Base-by-base conservation (phyloP, 169 alveolate species). In the Babesia sp. region DNA sequence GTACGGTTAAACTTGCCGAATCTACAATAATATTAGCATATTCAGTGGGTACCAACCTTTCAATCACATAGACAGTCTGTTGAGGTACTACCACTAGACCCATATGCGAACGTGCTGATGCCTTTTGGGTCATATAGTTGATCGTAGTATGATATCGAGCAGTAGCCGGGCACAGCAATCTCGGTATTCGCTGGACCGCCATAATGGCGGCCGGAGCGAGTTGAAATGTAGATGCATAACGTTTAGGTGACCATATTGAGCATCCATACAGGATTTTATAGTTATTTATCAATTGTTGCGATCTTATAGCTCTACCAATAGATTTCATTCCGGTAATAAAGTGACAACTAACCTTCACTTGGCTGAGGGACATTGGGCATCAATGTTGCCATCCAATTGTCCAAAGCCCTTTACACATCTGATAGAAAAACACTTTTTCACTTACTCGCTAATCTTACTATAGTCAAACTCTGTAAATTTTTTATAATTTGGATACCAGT, bases 71-170 rank as follows among this genome's bases (percentile, higher is more conserved):
- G 20, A 95, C 97, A 64, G 94, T 87, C 77, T 96, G 96, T 77
- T 96, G 97, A 31, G 98, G 98, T 54, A 96, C 98, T 28, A 93
- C 66, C 6, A 92, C 94, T 60, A 95, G 64, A 11, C 97, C 97
- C 28, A 90, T 6, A 58, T 83, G 92, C 33, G 63, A 9, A 31
- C 64, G 37, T 2, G 26, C 4, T 3, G 41, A 18, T 6, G 59
- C 31, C 61, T 36, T 64, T n/a, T 8, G 26, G 5, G 28, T 44
- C 34, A 31, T 3, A 24, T 50, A 64, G 55, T 54, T 69, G 4
- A 69, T 20, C 0, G 70, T 69, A 7, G 71, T 36, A 33, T 20
- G 55, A 1, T 46, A 24, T 37, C 74, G 8, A 12, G 34, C 46
- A n/a, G 18, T 28, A 11, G n/a, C 4, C 28, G 71, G 42, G 18